Evolutionary conservation across 2,329 filamentous ascomycete species (phyloP), one percentile per base, ranked within the genome.

Genomic region (Hypoxylon sp.): DNA sequence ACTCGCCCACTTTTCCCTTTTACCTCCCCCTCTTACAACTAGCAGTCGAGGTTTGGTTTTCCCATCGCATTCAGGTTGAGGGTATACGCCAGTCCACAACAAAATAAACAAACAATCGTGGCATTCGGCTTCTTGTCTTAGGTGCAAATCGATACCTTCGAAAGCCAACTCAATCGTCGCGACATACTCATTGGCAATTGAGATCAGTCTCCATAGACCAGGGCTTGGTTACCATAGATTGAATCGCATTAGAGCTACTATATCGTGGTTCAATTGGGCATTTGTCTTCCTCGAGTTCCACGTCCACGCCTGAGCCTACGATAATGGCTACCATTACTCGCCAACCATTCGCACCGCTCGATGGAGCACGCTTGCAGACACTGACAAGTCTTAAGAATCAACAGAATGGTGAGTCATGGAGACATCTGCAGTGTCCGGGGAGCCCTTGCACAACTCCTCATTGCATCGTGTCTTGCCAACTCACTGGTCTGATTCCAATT

Each of bases 381-480:
- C 82, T 95, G 72, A 89, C 89, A 24, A 93, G 88, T 79, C 80
- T 90, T 52, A 95, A 93, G 83, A 94, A 94, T 78, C 84, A 89
- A 78, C 91, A 94, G 76, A 90, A 90, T 83, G 85, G 88, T 90
- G 85, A 71, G 85, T 82, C 60, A 40, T 33, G 14, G 38, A 45
- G 4, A 56, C 51, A 49, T 62, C 14, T 30, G 40, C 33, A 28
- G 36, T 58, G 62, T 45, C 24, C 14, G 55, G 58, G 32, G 16
- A 50, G 7, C 9, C 26, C 45, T n/a, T 57, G n/a, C 55, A 36
- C 26, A 40, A 38, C 18, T 62, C 28, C 26, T 40, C 48, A 59
- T 53, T 49, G 42, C 26, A 12, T 53, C 11, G 53, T 53, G 28
- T 64, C 20, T 20, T 46, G 32, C 24, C 50, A 53, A n/a, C 49